Evolutionary conservation across 495 filamentous ascomycete species (phyloP), one percentile per base, ranked within the genome.

Genomic region (Aspergillus olivimuriae): DNA sequence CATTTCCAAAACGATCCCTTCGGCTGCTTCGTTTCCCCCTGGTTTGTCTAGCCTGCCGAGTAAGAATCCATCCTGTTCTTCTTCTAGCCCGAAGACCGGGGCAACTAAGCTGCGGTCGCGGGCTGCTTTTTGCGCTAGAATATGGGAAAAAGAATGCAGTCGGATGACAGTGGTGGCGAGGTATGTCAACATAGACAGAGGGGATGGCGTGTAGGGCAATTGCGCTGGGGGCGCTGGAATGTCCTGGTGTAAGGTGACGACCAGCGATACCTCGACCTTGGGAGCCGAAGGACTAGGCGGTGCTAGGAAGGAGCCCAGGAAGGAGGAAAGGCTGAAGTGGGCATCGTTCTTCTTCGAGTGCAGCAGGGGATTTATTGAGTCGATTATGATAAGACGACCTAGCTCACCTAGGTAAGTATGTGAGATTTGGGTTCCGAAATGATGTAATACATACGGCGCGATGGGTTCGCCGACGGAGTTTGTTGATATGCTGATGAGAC

Each of bases 1-100:
- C 77, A 95, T 82, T 48, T 89, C 82, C 2, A 98, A 50, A 2
- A 95, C 88, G 3, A 92, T 61, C 0, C 83, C 84, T 12, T 72
- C 62, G 0, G 47, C 40, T 4, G 65, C 60, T 28, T 75, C 74
- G 8, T 66, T 54, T 17, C 74, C 65, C 28, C 53, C 46, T 5
- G 83, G 44, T 33, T 60, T 66, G 42, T 69, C 65, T 11, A 64
- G 35, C 43, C 60, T 57, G 0, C 85, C 83, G 11, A 83, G 53
- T 0, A 95, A 51, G 10, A 89, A 73, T 22, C 90, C 90, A 50
- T 94, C 86, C 19, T 73, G 69, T 8, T 77, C 77, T 59, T 94
- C 85, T 14, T 69, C 70, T 0, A 95, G 70, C 1, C 92, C 92
- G 53, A 83, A 95, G 14, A 74, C 69, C 0, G 91, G 92, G 39